Evolutionary conservation across 2,329 filamentous ascomycete genomes (phyloP).

Genomic region (Beauveria medogensis): DNA sequence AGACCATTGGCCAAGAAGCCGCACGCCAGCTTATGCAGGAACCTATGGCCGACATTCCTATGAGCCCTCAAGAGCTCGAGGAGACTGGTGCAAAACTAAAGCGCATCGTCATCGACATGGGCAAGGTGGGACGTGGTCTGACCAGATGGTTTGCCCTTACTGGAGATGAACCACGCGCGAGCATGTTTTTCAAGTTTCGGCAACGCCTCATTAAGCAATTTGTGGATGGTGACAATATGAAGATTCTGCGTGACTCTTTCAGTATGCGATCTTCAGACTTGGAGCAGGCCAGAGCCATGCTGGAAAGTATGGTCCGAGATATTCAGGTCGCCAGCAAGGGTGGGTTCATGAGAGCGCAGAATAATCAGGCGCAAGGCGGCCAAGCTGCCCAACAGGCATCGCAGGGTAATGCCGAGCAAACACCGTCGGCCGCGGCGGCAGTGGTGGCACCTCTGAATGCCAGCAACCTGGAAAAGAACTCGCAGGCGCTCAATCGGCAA

Average conservation of each 20-base stretch:
- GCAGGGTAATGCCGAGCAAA: slow-evolving; percentile 14
- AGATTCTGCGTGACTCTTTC: slow-evolving; percentile 38
- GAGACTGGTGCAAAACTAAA: slow-evolving; percentile 38
- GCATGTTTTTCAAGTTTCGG: slow-evolving; percentile 47
- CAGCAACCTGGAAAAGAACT: slow-evolving; percentile 44
- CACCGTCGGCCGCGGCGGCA: slow-evolving; percentile 12
- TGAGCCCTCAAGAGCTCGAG: slow-evolving; percentile 35
- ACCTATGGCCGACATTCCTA: slow-evolving; percentile 35
- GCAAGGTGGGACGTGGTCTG: slow-evolving; percentile 36
- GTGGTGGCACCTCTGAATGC: slow-evolving; percentile 31
- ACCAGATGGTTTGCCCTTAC: slow-evolving; percentile 41
- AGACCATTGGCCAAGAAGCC: slow-evolving; percentile 32
- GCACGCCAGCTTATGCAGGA: slow-evolving; percentile 31
- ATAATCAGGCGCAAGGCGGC: slow-evolving; percentile 20
- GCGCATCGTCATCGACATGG: slow-evolving; percentile 33
- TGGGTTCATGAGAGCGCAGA: slow-evolving; percentile 16
- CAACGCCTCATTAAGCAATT: slow-evolving; percentile 47
- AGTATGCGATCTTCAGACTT: slow-evolving; percentile 45
- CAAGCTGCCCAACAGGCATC: slow-evolving; percentile 25
- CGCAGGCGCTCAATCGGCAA: slow-evolving; percentile 37
- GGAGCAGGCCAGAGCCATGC: slow-evolving; percentile 37
- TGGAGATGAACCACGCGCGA: slow-evolving; percentile 41
- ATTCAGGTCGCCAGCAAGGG: slow-evolving; percentile 24
- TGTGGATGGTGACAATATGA: slow-evolving; percentile 38
- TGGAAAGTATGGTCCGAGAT: slow-evolving; percentile 46